A percentile compares a stretch with the other conserved stretches of the same genome.
Conservation (phyloP, 495 filamentous ascomycete genomes). For the Ramalina intermedia region DNA sequence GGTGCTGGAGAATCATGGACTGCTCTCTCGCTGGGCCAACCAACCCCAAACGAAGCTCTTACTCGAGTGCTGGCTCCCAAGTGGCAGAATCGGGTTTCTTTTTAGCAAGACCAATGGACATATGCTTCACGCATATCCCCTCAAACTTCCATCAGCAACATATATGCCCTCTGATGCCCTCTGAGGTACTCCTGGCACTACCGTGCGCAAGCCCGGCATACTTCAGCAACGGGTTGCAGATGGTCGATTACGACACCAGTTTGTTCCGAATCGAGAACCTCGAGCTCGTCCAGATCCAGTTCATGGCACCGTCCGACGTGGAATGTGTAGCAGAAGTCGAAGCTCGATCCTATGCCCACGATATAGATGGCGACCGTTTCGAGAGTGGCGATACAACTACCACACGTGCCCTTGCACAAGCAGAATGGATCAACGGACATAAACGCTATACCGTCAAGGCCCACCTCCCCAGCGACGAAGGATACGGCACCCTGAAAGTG, state of each 20-base stretch:
- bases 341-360: slow-evolving; percentile 59
- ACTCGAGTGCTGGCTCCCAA: slow-evolving; percentile 54
- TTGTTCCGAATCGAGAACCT: slow-evolving; percentile 74
- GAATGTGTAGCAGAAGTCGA: slow-evolving; percentile 93
- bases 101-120: slow-evolving; percentile 67
- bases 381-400: slow-evolving; percentile 73
- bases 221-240: slow-evolving; percentile 64
- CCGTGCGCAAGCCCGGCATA: slow-evolving; percentile 75
- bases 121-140: slow-evolving; percentile 92
- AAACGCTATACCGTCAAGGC: slow-evolving; percentile 92
- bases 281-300: slow-evolving; percentile 79
- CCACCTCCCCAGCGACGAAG: slow-evolving; percentile 77
- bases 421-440: slow-evolving; percentile 73
- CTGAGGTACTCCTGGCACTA: slow-evolving; percentile 69
- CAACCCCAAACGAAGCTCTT: slow-evolving; percentile 61
- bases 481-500: slow-evolving; percentile 76
- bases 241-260: slow-evolving; percentile 86
- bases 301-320: slow-evolving; percentile 74
- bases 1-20: slow-evolving; percentile 95
- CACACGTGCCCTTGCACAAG: slow-evolving; percentile 78
- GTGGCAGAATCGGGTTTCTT: slow-evolving; percentile 84
- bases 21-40: slow-evolving; percentile 84
- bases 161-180: slow-evolving; percentile 73
- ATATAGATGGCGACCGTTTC: slow-evolving; percentile 82
- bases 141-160: slow-evolving; percentile 77